Base-by-base conservation (phyloP, 148 eudicot species). In the Polygonum maritimum region DNA sequence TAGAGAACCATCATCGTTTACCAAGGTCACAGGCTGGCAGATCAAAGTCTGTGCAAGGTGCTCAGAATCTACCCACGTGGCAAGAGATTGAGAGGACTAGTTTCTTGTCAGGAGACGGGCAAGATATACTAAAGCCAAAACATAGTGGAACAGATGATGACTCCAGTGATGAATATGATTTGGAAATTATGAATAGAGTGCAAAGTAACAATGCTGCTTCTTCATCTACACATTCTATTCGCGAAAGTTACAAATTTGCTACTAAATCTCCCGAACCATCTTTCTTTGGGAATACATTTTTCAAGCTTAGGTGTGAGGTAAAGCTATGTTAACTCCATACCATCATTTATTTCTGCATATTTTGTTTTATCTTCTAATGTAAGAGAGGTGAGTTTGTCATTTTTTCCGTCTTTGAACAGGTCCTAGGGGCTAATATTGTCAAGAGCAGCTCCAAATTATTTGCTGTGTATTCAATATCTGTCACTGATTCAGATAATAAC, bases 301-400 rank as follows among this genome's bases (percentile, higher is more conserved):
- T 87, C 83, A 95, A 85, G 87, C 78, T 95, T 84, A 87, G 97
- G 86, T 95, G 96, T 79, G 97, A 95, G 97, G 99, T 95, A 91
- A 77, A 39, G 58, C 69, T 69, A 58, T 82, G 74, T 26, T 69
- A 21, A 48, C 52, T 78, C 19, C 51, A 52, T 74, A 35, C 18
- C 45, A 36, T 35, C 44, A 7, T 8, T 3, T 14, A 7, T 8
- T 3, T 14, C 41, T 13, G 15, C 38, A 65, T 36, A 67, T 67
- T 67, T 67, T 38, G 38, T 67, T 67, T 67, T 38, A 67, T 67
- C 21, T 35, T 67, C 41, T 67, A 2, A 67, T 36, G 41, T 31
- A 31, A 67, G 45, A n/a, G 71, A 2, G 36, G 19, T 38, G 5
- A 67, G 44, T 16, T 67, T 33, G 21, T 67, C 18, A 38, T 67